These are phyloP conservation scores for Epichloe uncinata DNA, from an alignment of 2,329 filamentous ascomycete species.

Conservation along the genomic window DNA sequence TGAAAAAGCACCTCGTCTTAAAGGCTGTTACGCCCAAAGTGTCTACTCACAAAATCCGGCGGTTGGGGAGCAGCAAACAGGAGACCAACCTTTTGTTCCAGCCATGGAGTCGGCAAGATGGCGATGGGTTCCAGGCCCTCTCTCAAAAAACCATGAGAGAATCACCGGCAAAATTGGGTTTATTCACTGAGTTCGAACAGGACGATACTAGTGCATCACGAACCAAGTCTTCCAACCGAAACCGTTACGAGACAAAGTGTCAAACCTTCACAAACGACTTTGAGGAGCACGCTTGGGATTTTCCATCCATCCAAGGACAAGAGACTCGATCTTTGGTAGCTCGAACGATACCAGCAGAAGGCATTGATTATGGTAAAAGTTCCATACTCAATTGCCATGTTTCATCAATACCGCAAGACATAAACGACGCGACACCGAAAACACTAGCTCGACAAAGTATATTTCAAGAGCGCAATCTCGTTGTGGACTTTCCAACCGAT, in stretches of 20 bases:
- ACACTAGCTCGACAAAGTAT: not conserved
- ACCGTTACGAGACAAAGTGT: not conserved
- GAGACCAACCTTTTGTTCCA: slow-evolving; percentile 18
- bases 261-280: not conserved
- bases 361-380: not conserved
- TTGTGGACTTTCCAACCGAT: not conserved
- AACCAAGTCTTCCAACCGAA: not conserved
- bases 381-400: not conserved
- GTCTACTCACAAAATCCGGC: slow-evolving; percentile 18
- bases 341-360: not conserved
- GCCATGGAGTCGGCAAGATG: slow-evolving; percentile 16
- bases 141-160: slow-evolving; percentile 5
- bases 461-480: too few relatives aligned
- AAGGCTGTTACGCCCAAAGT: slow-evolving; percentile 12
- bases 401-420: not conserved
- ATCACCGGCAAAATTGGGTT: slow-evolving; percentile 1
- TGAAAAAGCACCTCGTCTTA: slow-evolving; percentile 11
- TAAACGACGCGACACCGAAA: not conserved
- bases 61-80: slow-evolving; percentile 13
- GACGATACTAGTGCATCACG: not conserved
- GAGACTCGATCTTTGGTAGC: not conserved
- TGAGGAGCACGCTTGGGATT: not conserved
- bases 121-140: slow-evolving; percentile 4
- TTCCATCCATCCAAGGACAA: not conserved
- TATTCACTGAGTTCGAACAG: slow-evolving; percentile 2